These are phyloP conservation scores for Bipolaris oryzae DNA, from an alignment of 2,329 filamentous ascomycete genomes.

Conservation along the genomic window DNA sequence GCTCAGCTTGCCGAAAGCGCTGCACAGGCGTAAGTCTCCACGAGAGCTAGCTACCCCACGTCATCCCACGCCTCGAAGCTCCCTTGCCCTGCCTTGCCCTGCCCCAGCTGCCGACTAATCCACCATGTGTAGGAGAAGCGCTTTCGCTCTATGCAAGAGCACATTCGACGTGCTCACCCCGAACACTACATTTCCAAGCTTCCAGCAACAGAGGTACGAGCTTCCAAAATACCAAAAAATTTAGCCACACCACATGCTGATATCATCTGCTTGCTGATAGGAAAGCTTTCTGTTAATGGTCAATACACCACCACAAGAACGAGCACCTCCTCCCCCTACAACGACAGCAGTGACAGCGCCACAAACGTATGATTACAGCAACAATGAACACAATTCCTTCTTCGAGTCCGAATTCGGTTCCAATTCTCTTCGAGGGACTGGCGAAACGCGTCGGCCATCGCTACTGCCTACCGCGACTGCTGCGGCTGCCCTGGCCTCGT, in stretches of 20 bases:
- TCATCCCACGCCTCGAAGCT: constrained; percentile 12
- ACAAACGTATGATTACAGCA: constrained; percentile 53
- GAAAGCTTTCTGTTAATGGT: constrained; percentile 98
- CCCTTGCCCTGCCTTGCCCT: too few relatives aligned
- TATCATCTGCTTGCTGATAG: constrained; percentile 2
- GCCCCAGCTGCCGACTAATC: constrained; percentile 27
- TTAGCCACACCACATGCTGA: constrained; percentile 8
- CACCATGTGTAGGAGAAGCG: constrained; percentile 75
- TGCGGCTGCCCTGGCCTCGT: constrained; percentile 83
- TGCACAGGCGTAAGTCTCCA: constrained; percentile 88
- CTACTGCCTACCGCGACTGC: constrained; percentile 74
- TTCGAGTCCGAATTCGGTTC: constrained; percentile 70
- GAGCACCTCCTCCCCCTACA: constrained; percentile 58
- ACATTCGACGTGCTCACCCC: constrained; percentile 95
- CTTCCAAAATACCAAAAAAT: background rate
- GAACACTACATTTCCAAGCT: constrained; percentile 98
- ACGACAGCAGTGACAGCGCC: constrained; percentile 41
- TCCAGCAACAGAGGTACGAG: constrained; percentile 76
- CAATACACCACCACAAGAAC: constrained; percentile 80
- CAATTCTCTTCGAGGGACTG: constrained; percentile 70
- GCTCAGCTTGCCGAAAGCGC: constrained; percentile 94
- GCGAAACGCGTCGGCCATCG: constrained; percentile 70
- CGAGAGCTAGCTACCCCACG: constrained; percentile 11
- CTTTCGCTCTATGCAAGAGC: constrained; percentile 99
- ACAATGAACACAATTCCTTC: constrained; percentile 67